Base-by-base conservation (phyloP, 1,139 yeast genomes). In the Schwanniomyces etchellsii region DNA sequence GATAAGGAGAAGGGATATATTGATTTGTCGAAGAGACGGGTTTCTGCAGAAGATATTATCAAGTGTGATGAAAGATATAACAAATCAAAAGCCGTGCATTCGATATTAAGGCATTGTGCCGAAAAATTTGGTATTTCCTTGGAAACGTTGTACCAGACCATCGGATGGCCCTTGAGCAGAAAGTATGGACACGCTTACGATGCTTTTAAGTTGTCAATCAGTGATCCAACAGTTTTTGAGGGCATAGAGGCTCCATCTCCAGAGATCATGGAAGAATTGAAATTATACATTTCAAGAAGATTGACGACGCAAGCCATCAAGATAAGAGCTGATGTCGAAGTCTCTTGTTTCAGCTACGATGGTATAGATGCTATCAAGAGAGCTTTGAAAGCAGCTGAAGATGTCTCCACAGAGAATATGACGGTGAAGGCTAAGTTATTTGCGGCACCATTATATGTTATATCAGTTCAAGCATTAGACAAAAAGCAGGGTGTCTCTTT, bases 1-100 rank as follows among this genome's bases (percentile, higher is more conserved):
- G 99, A 91, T 64, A 89, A 88, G 62, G 98, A 93, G 60, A 91
- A 91, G 63, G 99, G 96, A 31, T 91, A 91, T 64, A 91, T 91
- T 57, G 99, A 91, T 65, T 73, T 91, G 55, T 89, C 97, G 37
- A 91, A 91, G 63, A 89, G 97, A 75, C 81, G 96, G 60, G 99
- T 91, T 33, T 82, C 95, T n/a, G 81, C 96, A 24, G 98, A 93
- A 65, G 99, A 93, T 59, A 91, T 93, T 44, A 80, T 82, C 50
- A 88, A 86, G 62, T 93, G 98, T 71, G 98, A 91, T 64, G 99
- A 91, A 66, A 81, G 95, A 63, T 91, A 85, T 66, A 91, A 86
- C 66, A 91, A 89, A 65, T 83, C 95, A 42, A 91, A 91, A 65
- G 94, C 97, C 23, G 96, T 93, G 32, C 97, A 93, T 66, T 88